These are phyloP conservation scores for Erigeron philadelphicus DNA, from an alignment of 140 eudicot species.

Conservation along the genomic window DNA sequence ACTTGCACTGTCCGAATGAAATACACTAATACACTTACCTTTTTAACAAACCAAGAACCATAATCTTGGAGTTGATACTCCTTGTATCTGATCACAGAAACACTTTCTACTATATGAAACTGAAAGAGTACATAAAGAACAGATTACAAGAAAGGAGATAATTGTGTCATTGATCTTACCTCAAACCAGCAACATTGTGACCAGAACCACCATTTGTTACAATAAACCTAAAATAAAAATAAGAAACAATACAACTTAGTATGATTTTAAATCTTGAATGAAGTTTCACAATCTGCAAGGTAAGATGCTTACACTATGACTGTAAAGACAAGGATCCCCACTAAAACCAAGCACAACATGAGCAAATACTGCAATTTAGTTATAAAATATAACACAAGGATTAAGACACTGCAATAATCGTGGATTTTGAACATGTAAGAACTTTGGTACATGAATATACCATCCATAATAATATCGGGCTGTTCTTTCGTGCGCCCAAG, in stretches of 20 bases:
- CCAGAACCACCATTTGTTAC: slow-evolving; percentile 82
- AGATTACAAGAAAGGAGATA: not conserved
- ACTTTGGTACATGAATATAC: slow-evolving; percentile 43
- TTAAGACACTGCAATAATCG: slow-evolving; percentile 2
- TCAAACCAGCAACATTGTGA: slow-evolving; percentile 62
- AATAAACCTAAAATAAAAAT: slow-evolving; percentile 18
- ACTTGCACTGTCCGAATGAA: slow-evolving; percentile 1
- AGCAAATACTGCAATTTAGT: slow-evolving; percentile 54
- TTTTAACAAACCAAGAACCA: slow-evolving; percentile 71
- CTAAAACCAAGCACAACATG: slow-evolving; percentile 66
- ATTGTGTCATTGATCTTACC: slow-evolving; percentile 35
- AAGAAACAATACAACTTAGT: not conserved
- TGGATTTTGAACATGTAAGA: not conserved
- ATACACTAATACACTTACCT: slow-evolving; percentile 41
- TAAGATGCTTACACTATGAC: slow-evolving; percentile 67
- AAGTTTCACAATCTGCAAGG: not conserved
- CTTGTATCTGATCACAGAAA: slow-evolving; percentile 53
- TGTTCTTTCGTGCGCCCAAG: slow-evolving; percentile 83
- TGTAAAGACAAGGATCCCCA: slow-evolving; percentile 78
- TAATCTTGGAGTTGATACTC: slow-evolving; percentile 95
- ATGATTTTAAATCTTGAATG: not conserved
- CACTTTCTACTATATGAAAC: not conserved
- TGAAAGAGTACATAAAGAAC: not conserved
- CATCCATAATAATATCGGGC: slow-evolving; percentile 67
- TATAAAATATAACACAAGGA: slow-evolving; percentile 12